Base-by-base conservation (phyloP, 106 monocot species). In the Acorus gramineus region DNA sequence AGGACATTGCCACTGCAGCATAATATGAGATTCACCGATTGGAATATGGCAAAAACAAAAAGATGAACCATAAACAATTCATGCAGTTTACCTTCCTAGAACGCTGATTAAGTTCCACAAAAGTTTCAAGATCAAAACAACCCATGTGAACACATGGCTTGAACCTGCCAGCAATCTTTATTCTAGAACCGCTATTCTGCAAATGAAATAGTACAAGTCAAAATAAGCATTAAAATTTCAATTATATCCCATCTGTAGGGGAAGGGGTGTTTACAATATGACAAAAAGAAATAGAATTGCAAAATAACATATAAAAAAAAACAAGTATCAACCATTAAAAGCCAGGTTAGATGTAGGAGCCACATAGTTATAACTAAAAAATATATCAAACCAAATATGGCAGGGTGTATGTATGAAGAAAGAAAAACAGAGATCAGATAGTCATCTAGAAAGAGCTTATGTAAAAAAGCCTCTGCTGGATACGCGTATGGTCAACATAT, bases 1-100 rank as follows among this genome's bases (percentile, higher is more conserved):
- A 66, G 95, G 95, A 56, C 95, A 96, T 61, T 96, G 95, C 95
- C 95, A 96, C 95, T 96, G 95, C 54, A 82, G 11, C 47, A 77
- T 71, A 63, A 52, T 11, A 68, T 3, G 48, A 60, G n/a, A 10
- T 46, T 10, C 57, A 65, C 42, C 43, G 43, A 55, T 28, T 14
- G 8, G 7, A 62, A 5, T 44, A 55, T 45, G 46, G 45, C 42
- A 47, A 44, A 67, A 59, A 59, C 56, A 67, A 42, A 61, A 53
- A 10, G 59, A 11, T 51, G n/a, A 57, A 45, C 28, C 28, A 79
- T 4, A 12, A 3, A 63, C 10, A 9, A 70, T 10, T 43, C 14
- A 56, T 53, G 50, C 53, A 66, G 47, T 2, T 13, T 3, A 96
- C 95, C 85, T 96, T 96, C 57, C 95, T 78, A 52, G 95, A 85